Evolutionary conservation across 2,329 filamentous ascomycete species (phyloP).

Genomic region (Colletotrichum echinochloae): DNA sequence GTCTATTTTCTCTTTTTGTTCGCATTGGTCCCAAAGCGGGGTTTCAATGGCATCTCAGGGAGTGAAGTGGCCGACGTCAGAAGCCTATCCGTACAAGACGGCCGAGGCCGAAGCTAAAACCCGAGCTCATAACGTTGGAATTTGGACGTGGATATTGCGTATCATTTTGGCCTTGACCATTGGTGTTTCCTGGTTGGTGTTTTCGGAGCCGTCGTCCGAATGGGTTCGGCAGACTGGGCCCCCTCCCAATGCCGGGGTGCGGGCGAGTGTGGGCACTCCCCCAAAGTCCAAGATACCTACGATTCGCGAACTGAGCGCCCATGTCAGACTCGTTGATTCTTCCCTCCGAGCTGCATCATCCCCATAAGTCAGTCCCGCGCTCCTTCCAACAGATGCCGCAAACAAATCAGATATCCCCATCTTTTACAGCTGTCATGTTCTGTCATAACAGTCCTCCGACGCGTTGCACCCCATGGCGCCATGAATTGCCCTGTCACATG

Average conservation of each 20-base stretch:
- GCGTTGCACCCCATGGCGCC: background rate
- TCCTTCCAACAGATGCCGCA: background rate
- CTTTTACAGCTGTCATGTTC: too few relatives aligned
- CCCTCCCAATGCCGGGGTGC: background rate
- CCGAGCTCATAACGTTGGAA: background rate
- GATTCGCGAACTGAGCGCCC: background rate
- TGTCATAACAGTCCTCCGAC: background rate
- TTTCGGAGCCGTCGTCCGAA: conserved; percentile 5
- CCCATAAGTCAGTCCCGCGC: background rate
- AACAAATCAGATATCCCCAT: background rate
- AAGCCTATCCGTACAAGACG: background rate
- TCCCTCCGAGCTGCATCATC: conserved; percentile 24
- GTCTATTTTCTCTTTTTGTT: background rate
- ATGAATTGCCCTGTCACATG: background rate
- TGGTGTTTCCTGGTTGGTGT: background rate
- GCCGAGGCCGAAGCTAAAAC: background rate
- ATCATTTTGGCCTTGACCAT: background rate
- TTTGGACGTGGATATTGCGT: background rate
- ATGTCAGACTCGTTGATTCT: conserved; percentile 34
- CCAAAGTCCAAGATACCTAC: background rate
- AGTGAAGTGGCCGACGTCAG: background rate
- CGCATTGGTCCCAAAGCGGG: conserved; percentile 1
- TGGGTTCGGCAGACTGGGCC: conserved; percentile 3
- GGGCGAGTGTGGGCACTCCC: conserved; percentile 28
- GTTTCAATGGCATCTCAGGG: background rate